Evolutionary conservation across 2,329 filamentous ascomycete species (phyloP), one percentile per base, ranked within the genome.

Genomic region (Apiospora rasikravindrae): DNA sequence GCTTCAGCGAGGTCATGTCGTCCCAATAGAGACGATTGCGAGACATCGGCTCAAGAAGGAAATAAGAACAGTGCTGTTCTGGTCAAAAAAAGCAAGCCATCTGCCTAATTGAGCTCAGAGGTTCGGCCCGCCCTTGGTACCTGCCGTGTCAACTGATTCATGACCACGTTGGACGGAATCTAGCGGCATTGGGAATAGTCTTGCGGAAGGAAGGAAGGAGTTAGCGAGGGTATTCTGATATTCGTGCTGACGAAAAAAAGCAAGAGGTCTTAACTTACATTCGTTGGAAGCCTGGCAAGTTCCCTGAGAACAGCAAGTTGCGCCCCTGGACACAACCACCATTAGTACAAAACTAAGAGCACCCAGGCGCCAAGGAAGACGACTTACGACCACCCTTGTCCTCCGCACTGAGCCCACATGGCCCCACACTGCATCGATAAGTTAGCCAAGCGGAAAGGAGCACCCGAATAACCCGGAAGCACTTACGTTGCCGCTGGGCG

Each of bases 161-260:
- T 40, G 57, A 57, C 8, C 33, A 6, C 10, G 3, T 10, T 24
- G 49, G 33, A 4, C 4, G 10, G 33, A 1, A 29, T 3, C 66
- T 68, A 68, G 66, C 44, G 44, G n/a, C 66, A 68, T 29, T 68
- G 66, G 44, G 66, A 68, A 24, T 68, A 68, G 66, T 68, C 66
- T 68, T 10, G 16, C 26, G 5, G 29, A 61, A 57, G 2, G 26
- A 8, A 33, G 6, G 26, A 19, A 33, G 2, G 24, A 68, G 66
- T 68, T 40, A 45, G 66, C 42, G n/a, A 44, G 5, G 14, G 2
- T 3, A 2, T 8, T 44, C 10, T 19, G 22, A 14, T 10, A 10
- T 13, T 14, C 6, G 14, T 2, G 10, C 11, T 26, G 13, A n/a
- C n/a, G n/a, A 2, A 29, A 22, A n/a, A 22, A 19, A 22, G 2